Base-by-base conservation (phyloP, 441 rosid species). In the Syzygium malaccense region DNA sequence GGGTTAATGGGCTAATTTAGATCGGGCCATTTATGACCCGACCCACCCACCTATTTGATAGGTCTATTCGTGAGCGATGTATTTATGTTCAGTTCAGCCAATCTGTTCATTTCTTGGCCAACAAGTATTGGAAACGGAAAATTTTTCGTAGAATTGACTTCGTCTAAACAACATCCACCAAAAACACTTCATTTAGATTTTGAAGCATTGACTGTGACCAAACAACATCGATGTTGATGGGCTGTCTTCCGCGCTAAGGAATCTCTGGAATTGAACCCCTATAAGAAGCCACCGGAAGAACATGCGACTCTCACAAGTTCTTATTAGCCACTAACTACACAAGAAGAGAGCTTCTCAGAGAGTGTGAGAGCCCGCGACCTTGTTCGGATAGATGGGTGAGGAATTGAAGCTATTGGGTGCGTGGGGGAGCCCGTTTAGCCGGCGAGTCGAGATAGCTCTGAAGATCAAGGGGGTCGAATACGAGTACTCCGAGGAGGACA, bases 401-500 rank as follows among this genome's bases (percentile, higher is more conserved):
- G 88, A 86, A 60, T 66, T 86, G 78, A 86, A 86, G 88, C 41
- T 86, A 0, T 33, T 37, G 4, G 88, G 88, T 49, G 9, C 4
- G 25, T 86, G 56, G 88, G 80, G 7, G 23, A 86, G 88, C 55
- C 80, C 80, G 8, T 62, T 17, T 33, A 86, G 88, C 57, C 33
- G 58, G 23, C 20, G 80, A 53, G 75, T 57, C 4, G 58, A 86
- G 80, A 45, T 62, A 23, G 80, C 58, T 48, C 58, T 86, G 20
- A 64, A 55, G 45, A 37, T 71, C 49, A 71, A 71, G 23, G 80
- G 49, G 14, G 15, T 71, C 28, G 15, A 20, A 11, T 71, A 71
- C 20, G 86, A 88, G 33, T 88, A 54, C 79, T 26, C 84, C 2
- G 87, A 89, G 68, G 88, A 89, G 68, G 90, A 89, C 48, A 6